Base-by-base conservation (phyloP, 257 asterid genomes). In the Plantago major region DNA sequence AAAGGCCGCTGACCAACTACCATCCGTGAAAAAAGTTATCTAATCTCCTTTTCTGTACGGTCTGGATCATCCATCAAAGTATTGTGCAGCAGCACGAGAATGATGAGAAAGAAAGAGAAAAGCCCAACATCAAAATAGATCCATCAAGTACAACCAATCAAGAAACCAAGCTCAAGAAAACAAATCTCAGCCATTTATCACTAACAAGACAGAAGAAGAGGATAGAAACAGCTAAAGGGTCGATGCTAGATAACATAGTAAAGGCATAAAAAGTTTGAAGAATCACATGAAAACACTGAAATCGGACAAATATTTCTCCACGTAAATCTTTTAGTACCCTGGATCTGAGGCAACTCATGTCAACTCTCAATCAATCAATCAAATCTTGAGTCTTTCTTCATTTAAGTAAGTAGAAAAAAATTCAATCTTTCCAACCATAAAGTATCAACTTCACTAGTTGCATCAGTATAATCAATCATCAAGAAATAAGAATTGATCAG, bases 311-410 rank as follows among this genome's bases (percentile, higher is more conserved):
- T 47, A 65, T 55, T 68, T 71, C 71, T 61, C 74, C 76, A 71
- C 78, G 64, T 55, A 67, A 64, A 77, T 44, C 60, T 72, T 73
- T 16, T 42, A 76, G 81, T 86, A 67, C 86, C 97, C 87, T 76
- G 92, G 95, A 91, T 89, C 97, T 82, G 87, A 88, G 92, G 97
- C 85, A 84, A 84, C 52, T 79, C 75, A 78, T 69, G 87, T 77
- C 80, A 82, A 77, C 78, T 15, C 77, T 80, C 69, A 71, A 64
- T 49, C 54, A 47, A 15, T 46, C 51, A 48, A 75, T 72, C 73
- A 71, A 75, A 71, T 64, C 73, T 55, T 47, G 79, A 75, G 79
- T 50, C 72, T 71, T 69, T 62, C 67, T 59, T 49, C 47, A 51
- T 68, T 60, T 64, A 62, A 61, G 59, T 66, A 22, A 22, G 26